These are phyloP conservation scores for Fusarium fracticaudum DNA, from an alignment of 2,329 filamentous ascomycete genomes.

Conservation along the genomic window DNA sequence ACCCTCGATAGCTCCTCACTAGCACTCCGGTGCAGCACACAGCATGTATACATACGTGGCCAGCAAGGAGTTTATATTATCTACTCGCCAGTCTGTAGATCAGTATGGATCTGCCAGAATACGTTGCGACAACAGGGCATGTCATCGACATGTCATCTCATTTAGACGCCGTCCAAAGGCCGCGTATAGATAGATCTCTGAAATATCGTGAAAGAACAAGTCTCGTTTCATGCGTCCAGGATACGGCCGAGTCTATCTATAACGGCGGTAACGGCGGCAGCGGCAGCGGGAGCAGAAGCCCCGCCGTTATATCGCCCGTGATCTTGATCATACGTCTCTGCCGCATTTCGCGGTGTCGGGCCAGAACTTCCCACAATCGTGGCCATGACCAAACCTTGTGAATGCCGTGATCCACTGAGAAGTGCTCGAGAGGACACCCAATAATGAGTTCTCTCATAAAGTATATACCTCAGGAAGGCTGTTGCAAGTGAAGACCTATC, in stretches of 20 bases:
- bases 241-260: constrained; percentile 3
- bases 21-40: neutral
- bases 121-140: neutral
- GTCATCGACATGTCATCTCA: neutral
- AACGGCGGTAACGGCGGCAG: neutral
- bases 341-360: neutral
- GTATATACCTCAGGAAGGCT: neutral
- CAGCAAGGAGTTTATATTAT: neutral
- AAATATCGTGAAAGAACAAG: neutral
- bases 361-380: constrained; percentile 1
- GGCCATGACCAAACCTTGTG: neutral
- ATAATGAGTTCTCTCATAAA: neutral
- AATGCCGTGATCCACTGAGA: neutral
- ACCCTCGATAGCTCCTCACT: constrained; percentile 4
- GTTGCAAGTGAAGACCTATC: neutral
- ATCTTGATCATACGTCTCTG: constrained; percentile 4
- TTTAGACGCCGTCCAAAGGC: neutral
- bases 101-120: neutral
- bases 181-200: neutral
- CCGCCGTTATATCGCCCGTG: constrained; percentile 21
- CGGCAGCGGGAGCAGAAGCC: constrained; percentile 12
- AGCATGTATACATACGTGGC: neutral
- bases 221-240: neutral
- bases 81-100: neutral
- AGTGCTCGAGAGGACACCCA: neutral